phyloP scores from a whole-genome alignment of 2,329 filamentous ascomycete genomes.

The Pseudogymnoascus sp. region DNA sequence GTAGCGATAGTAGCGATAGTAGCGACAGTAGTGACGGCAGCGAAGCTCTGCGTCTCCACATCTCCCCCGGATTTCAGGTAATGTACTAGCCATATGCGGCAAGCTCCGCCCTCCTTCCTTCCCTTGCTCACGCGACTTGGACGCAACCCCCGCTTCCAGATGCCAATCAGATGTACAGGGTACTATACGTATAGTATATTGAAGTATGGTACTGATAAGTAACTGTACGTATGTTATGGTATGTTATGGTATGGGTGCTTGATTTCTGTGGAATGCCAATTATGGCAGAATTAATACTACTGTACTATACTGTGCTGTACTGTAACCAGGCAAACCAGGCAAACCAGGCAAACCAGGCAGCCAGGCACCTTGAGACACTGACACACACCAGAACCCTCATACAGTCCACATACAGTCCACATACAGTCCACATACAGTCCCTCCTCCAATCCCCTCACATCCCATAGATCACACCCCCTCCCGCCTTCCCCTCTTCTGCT shows the following conservation, averaged over 20 bases:
- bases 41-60: not conserved
- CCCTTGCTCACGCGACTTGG: not conserved
- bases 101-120: not conserved
- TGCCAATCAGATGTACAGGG: not conserved
- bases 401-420: not conserved
- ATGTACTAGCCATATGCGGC: not conserved
- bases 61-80: not conserved
- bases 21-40: not conserved
- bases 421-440: too few species aligned
- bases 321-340: not conserved
- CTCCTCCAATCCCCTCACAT: not conserved
- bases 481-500: not conserved
- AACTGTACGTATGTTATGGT: too few species aligned
- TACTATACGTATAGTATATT: not conserved
- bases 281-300: too few species aligned
- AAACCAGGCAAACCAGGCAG: not conserved
- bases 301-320: too few species aligned
- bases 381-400: not conserved
- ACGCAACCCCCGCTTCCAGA: not conserved
- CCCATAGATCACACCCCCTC: not conserved
- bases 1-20: not conserved
- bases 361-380: not conserved
- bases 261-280: too few species aligned
- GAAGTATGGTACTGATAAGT: too few species aligned
- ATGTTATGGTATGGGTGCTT: too few species aligned